Evolutionary conservation across 202 grass and related monocot species (phyloP).

Genomic region (Bolboschoenoplectus hybrid): DNA sequence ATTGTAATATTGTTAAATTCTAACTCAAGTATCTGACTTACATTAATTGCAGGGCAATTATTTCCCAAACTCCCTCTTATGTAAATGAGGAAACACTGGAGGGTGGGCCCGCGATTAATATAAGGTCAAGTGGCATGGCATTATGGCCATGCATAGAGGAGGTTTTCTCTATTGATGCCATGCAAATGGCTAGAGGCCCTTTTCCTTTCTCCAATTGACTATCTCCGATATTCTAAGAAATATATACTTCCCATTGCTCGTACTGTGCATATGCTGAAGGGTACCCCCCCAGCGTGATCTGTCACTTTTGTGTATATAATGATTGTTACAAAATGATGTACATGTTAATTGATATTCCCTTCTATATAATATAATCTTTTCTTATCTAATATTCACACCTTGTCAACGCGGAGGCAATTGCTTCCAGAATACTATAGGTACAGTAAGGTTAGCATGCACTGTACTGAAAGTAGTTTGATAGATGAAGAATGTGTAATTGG

Average conservation of each 20-base stretch:
- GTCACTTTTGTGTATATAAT: conserved; percentile 26
- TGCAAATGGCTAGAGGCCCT: background rate
- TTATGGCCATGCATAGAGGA: conserved; percentile 5
- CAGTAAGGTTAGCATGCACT: background rate
- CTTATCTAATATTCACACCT: background rate
- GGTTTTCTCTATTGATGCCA: background rate
- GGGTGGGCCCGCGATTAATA: background rate
- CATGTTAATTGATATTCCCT: background rate
- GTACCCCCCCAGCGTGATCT: background rate
- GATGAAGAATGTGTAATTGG: background rate
- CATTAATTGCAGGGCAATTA: conserved; percentile 29
- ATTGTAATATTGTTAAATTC: background rate
- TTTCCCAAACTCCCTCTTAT: conserved; percentile 37
- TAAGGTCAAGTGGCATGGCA: background rate
- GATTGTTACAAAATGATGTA: background rate
- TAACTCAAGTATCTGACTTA: background rate
- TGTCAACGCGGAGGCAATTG: background rate
- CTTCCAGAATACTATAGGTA: background rate
- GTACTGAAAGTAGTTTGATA: background rate
- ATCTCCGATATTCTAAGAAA: background rate
- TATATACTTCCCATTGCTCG: background rate
- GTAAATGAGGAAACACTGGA: conserved; percentile 31
- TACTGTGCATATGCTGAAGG: conserved; percentile 1
- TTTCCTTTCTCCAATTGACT: background rate
- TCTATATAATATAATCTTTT: background rate